These are phyloP conservation scores for Hyphopichia homilentoma DNA, from an alignment of 805 yeast species.

Conservation along the genomic window DNA sequence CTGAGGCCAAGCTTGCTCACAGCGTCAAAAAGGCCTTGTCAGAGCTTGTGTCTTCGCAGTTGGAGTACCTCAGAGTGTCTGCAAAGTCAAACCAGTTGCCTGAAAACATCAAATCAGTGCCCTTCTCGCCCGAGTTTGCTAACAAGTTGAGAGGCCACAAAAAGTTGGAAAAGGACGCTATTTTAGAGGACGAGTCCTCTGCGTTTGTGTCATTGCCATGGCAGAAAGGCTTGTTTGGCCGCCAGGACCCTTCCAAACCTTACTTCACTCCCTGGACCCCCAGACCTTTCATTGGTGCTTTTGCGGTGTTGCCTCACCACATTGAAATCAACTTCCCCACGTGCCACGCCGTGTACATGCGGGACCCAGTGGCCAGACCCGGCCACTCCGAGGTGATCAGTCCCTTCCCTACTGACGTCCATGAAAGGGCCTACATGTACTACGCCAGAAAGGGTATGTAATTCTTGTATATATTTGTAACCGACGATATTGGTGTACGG, in stretches of 20 bases:
- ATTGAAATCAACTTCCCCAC: constrained; percentile 85
- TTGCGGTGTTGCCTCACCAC: constrained; percentile 89
- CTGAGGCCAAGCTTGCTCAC: constrained; percentile 30
- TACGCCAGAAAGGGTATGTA: constrained; percentile 70
- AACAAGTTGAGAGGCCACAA: constrained; percentile 27
- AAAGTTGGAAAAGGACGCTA: constrained; percentile 40
- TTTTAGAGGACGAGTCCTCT: constrained; percentile 47
- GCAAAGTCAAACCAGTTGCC: constrained; percentile 26
- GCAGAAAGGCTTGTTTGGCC: constrained; percentile 77
- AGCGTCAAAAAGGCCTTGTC: constrained; percentile 31
- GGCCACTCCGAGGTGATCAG: constrained; percentile 94
- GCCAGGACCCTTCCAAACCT: constrained; percentile 69
- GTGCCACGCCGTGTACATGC: constrained; percentile 93
- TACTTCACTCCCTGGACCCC: constrained; percentile 98
- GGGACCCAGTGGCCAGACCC: constrained; percentile 97
- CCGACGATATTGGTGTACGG: too few relatives aligned
- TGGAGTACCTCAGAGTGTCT: constrained; percentile 27
- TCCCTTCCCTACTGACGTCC: constrained; percentile 78
- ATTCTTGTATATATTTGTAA: constrained; percentile 9
- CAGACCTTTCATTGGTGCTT: constrained; percentile 88
- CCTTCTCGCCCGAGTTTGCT: constrained; percentile 26
- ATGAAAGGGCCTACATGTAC: constrained; percentile 93
- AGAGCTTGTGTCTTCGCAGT: constrained; percentile 32
- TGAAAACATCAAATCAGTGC: constrained; percentile 20
- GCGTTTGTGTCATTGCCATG: constrained; percentile 66